These are phyloP conservation scores for Sporothrix protearum DNA, from an alignment of 2,329 filamentous ascomycete genomes.

Conservation along the genomic window DNA sequence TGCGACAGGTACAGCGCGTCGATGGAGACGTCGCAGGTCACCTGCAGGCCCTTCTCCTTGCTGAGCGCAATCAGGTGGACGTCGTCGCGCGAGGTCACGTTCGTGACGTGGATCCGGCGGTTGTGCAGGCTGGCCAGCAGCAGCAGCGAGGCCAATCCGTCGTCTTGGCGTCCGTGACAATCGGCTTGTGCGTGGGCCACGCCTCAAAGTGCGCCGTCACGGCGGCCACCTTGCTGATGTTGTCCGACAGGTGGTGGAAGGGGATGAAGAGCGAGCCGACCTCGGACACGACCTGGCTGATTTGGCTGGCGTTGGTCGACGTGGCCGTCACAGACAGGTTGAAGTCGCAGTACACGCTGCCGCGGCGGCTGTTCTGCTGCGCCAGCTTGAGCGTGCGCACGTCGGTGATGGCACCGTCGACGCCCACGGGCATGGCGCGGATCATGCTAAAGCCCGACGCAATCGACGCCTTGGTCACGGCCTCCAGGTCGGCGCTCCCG, in stretches of 20 bases:
- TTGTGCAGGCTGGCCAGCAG: conserved; percentile 73
- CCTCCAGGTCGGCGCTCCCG: conserved; percentile 64
- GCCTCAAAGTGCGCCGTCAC: conserved; percentile 74
- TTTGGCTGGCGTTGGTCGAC: conserved; percentile 68
- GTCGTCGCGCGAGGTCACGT: conserved; percentile 76
- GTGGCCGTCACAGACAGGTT: conserved; percentile 76
- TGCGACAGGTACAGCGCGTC: conserved; percentile 73
- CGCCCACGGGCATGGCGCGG: conserved; percentile 70
- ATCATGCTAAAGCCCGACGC: conserved; percentile 77
- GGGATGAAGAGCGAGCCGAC: conserved; percentile 79
- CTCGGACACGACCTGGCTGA: conserved; percentile 66
- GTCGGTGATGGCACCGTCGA: conserved; percentile 70
- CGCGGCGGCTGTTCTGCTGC: conserved; percentile 63
- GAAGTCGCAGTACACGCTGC: conserved; percentile 68
- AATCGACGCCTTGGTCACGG: conserved; percentile 69
- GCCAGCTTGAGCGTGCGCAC: conserved; percentile 66
- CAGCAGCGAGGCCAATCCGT: conserved; percentile 70
- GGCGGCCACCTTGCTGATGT: conserved; percentile 78
- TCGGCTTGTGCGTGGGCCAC: conserved; percentile 74
- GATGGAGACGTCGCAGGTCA: conserved; percentile 79
- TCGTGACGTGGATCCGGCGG: conserved; percentile 75
- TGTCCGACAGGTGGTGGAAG: conserved; percentile 76
- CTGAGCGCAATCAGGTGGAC: conserved; percentile 72
- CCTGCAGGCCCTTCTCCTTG: conserved; percentile 76
- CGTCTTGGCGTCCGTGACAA: conserved; percentile 75